These are phyloP conservation scores for Diaporthe vexans DNA, from an alignment of 2,329 filamentous ascomycete genomes.

Conservation along the genomic window DNA sequence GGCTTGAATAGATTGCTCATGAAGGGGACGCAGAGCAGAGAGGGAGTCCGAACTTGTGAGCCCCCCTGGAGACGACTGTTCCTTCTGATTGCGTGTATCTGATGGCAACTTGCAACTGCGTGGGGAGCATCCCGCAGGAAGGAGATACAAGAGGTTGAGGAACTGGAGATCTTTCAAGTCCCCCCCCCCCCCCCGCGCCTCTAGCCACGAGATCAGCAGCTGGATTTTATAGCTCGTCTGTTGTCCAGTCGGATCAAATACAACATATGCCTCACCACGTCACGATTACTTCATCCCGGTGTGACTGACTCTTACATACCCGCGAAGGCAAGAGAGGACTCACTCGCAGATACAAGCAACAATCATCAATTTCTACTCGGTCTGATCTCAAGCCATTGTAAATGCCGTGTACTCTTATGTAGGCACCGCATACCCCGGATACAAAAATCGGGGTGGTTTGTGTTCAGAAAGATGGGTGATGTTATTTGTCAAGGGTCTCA, in stretches of 20 bases:
- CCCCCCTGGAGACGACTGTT: no score
- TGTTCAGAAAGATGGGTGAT: constrained; percentile 6
- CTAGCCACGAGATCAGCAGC: no score
- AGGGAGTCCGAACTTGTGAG: no score
- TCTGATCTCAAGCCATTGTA: background rate
- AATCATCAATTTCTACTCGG: background rate
- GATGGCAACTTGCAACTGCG: background rate
- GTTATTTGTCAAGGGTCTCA: background rate
- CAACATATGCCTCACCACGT: no score
- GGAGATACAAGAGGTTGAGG: background rate
- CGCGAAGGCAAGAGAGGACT: background rate
- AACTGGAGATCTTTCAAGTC: no score
- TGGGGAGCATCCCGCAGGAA: background rate
- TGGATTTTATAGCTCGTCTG: background rate
- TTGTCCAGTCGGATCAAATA: no score
- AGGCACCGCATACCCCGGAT: constrained; percentile 7
- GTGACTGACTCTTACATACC: background rate
- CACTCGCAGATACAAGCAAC: background rate
- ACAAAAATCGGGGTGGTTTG: background rate
- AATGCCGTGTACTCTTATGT: background rate
- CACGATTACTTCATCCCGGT: background rate
- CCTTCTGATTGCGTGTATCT: background rate
- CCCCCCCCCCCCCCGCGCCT: no score
- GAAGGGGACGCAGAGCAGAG: background rate
- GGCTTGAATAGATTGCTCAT: background rate